Percentiles rank a stretch among this genome's conserved stretches.
phyloP scores from a whole-genome alignment of 2,329 filamentous ascomycete species.

The Magnaporthiopsis rhizophila region DNA sequence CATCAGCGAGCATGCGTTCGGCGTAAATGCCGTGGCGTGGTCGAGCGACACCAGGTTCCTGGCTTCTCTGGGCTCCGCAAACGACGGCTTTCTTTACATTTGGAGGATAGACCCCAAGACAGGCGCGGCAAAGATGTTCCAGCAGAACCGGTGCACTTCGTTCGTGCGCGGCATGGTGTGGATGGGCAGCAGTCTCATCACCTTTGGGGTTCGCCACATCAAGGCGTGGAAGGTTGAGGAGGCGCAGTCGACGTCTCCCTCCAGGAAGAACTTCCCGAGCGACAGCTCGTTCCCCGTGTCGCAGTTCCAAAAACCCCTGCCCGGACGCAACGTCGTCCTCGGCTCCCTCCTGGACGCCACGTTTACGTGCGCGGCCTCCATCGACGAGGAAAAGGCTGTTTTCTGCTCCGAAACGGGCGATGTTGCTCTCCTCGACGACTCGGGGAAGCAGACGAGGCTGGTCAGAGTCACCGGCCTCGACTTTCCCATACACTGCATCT shows the following conservation, averaged over 20 bases:
- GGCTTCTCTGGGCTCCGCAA: conserved; percentile 78
- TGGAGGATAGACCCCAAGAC: conserved; percentile 82
- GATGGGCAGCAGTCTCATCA: conserved; percentile 78
- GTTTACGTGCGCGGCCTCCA: conserved; percentile 68
- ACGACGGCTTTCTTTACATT: conserved; percentile 89
- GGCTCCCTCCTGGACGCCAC: conserved; percentile 74
- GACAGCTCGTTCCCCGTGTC: conserved; percentile 27
- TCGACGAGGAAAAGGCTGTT: conserved; percentile 68
- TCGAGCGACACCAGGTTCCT: conserved; percentile 80
- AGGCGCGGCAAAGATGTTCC: conserved; percentile 68
- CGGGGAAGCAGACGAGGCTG: conserved; percentile 62
- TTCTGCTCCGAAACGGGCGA: conserved; percentile 83
- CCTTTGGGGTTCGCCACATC: conserved; percentile 82
- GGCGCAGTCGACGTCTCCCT: conserved; percentile 45
- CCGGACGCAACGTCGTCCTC: conserved; percentile 81
- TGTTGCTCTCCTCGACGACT: conserved; percentile 80
- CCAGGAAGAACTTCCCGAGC: conserved; percentile 48
- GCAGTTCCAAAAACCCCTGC: conserved; percentile 58
- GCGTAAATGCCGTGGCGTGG: conserved; percentile 82
- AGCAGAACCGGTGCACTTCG: conserved; percentile 88
- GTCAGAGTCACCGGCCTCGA: conserved; percentile 56
- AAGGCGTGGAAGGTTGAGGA: conserved; percentile 90
- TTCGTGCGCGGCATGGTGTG: conserved; percentile 81
- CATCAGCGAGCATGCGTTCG: conserved; percentile 82
- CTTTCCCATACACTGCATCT: conserved; percentile 61